phyloP scores from a whole-genome alignment of 805 yeast genomes.

The Candida maesae region DNA sequence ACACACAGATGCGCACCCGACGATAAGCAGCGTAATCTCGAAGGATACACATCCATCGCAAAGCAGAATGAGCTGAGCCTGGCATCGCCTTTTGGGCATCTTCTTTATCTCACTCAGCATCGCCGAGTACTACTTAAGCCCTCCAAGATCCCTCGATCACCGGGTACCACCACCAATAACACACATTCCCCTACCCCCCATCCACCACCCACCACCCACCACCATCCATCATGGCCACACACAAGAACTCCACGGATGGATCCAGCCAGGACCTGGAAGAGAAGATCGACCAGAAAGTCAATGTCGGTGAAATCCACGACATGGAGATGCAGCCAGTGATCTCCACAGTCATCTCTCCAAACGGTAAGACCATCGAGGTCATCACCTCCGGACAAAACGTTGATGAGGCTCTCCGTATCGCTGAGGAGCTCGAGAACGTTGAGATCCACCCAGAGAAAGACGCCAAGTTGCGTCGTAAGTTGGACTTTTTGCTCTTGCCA shows the following conservation, averaged over 20 bases:
- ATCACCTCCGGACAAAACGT: slow-evolving; percentile 19
- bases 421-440: slow-evolving; percentile 12
- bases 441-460: slow-evolving; percentile 28
- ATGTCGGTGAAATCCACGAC: slow-evolving; percentile 4
- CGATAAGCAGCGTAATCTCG: no score
- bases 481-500: slow-evolving; percentile 37
- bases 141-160: no score
- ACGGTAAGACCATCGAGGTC: slow-evolving; percentile 10
- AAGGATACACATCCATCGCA: no score
- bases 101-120: no score
- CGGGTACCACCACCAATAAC: no score
- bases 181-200: no score
- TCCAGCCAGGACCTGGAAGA: not conserved
- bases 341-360: slow-evolving; percentile 14
- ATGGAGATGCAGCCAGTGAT: slow-evolving; percentile 12
- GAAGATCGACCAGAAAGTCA: slow-evolving; percentile 11
- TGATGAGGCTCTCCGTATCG: slow-evolving; percentile 13
- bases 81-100: no score
- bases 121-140: no score
- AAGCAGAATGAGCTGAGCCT: no score
- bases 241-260: not conserved
- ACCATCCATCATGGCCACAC: not conserved
- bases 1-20: no score
- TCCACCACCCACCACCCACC: no score
- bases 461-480: slow-evolving; percentile 33